Evolutionary conservation across 306 rosid genomes (phyloP), one percentile per base, ranked within the genome.

Genomic region (Gillenia trifoliata): DNA sequence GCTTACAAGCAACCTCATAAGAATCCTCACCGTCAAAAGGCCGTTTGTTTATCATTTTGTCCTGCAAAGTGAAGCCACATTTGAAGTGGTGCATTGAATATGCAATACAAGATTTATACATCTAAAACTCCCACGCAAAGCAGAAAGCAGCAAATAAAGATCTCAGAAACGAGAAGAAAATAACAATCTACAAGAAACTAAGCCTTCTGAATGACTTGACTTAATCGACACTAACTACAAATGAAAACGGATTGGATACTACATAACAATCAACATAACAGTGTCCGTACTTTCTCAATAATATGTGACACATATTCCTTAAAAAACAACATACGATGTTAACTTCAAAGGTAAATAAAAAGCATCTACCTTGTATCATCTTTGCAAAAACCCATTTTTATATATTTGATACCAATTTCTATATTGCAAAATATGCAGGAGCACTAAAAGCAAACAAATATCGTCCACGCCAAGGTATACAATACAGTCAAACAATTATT

Each of bases 1-100:
- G 78, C 75, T 78, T 83, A 40, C 54, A 75, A 71, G 86, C 66
- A 65, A 78, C 68, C 64, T 75, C 80, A 71, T 66, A 83, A 38
- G 78, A 78, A 78, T 72, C 75, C 72, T 78, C 75, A 25, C 47
- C 80, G 57, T 12, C 71, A 66, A 65, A 57, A 34, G 83, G 74
- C 19, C 80, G 76, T 70, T 83, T 78, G 75, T 74, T 72, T 22
- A 71, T 71, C 86, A 82, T 82, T 79, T 66, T 30, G 19, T 34
- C 70, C 80, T 78, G 71, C 81, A 66, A 62, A 33, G 47, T 47
- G 22, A 66, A 78, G 71, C 52, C 56, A 64, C 30, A 54, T 29
- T 47, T 64, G 54, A 71, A 22, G 60, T 43, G 61, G 66, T 13
- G 70, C 56, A 64, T 22, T 5, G 50, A 52, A 65, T 64, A 66